Evolutionary conservation across 495 filamentous ascomycete species (phyloP), one percentile per base, ranked within the genome.

Genomic region (Talaromyces ruber): DNA sequence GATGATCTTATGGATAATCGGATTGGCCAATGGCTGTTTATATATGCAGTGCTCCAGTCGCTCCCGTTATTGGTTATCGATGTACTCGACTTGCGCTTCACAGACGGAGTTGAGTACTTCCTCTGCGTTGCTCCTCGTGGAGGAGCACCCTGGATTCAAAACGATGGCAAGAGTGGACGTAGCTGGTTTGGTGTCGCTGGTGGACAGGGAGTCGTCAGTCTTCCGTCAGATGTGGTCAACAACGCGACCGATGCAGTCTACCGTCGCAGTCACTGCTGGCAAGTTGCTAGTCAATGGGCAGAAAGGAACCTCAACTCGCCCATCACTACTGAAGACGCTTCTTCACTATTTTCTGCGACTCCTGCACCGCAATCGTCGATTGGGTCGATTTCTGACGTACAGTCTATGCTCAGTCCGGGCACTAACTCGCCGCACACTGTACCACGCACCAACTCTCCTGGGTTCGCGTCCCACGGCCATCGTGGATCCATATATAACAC

Each of bases 61-160:
- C 83, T 98, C 14, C 95, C 95, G 1, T 84, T 97, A 80, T 78
- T 97, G 4, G 89, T 95, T 1, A 83, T 95, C 26, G 95, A 98
- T 74, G 92, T 91, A 3, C 89, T 89, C 2, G 89, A 84, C 11
- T 73, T 96, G 45, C 81, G 82, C 62, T 93, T 81, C 65, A 88
- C 82, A 0, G 85, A 96, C 29, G 88, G 86, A 4, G 92, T 96
- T 11, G 95, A 97, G 71, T 96, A 98, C 75, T 98, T 97, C 79
- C 82, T 98, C n/a, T 98, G 93, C 74, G 84, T 96, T 70, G 87
- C 91, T 9, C 87, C 93, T 0, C 87, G 89, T 65, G 89, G 89
- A 22, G 86, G 87, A 63, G 80, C 86, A 2, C 93, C 94, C 2
- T 98, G 94, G 95, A 86, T 88, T 54, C 85, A 89, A 59, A 88